These are phyloP conservation scores for Ascoidea tarda DNA, from an alignment of 805 yeast species.

Conservation along the genomic window DNA sequence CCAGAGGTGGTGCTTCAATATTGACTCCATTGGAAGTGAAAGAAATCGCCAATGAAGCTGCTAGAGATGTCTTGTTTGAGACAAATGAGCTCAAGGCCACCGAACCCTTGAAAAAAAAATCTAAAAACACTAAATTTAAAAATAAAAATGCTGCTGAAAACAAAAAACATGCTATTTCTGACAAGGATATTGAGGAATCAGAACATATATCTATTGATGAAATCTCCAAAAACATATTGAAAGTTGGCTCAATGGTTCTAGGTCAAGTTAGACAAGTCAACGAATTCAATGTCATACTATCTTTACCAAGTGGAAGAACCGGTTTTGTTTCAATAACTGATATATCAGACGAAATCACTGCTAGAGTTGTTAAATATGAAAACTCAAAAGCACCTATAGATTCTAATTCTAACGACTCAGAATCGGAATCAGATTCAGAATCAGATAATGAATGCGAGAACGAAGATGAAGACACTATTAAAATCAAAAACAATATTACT, in stretches of 20 bases:
- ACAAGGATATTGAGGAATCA: conserved; percentile 17
- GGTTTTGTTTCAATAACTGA: conserved; percentile 71
- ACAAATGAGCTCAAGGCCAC: conserved; percentile 5
- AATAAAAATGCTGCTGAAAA: conserved; percentile 12
- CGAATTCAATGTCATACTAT: conserved; percentile 47
- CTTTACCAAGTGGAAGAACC: conserved; percentile 67
- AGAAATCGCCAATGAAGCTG: conserved; percentile 86
- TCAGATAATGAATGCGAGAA: conserved; percentile 20
- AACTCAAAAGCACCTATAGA: conserved; percentile 19
- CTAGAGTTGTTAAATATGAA: conserved; percentile 40
- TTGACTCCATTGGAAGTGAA: conserved; percentile 83
- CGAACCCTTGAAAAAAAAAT: conserved; percentile 24
- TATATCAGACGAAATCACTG: conserved; percentile 49
- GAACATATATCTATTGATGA: conserved; percentile 41
- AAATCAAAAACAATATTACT: conserved; percentile 14
- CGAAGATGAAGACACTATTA: conserved; percentile 13
- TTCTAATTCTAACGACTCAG: conserved; percentile 27
- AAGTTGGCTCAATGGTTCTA: conserved; percentile 59
- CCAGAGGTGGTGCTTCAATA: conserved; percentile 90
- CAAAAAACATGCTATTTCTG: conserved; percentile 13
- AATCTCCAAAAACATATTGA: conserved; percentile 44
- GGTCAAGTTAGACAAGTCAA: conserved; percentile 61
- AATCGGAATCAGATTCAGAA: conserved; percentile 22
- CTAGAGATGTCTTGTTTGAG: conserved; percentile 71
- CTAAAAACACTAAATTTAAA: conserved; percentile 17